Base-by-base conservation (phyloP, 2,329 filamentous ascomycete genomes). In the Aspergillus jensenii region DNA sequence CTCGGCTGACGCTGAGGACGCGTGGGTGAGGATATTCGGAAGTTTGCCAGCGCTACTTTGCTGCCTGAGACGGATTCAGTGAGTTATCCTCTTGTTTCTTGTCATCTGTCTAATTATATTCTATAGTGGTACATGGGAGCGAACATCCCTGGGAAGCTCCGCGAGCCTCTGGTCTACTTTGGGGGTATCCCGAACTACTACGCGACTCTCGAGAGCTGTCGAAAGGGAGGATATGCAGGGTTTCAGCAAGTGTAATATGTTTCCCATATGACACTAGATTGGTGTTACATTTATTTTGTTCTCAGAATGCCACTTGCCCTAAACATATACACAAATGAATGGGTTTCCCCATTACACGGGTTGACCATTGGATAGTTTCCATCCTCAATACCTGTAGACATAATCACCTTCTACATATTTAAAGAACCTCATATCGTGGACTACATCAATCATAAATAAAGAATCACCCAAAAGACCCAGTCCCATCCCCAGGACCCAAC, bases 21-120 rank as follows among this genome's bases (percentile, higher is more conserved):
- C 71, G 17, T 87, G 82, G 83, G 81, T 64, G 66, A 80, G 43
- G 67, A 73, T 8, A 76, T 86, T 21, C 65, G 81, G 17, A 72
- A 76, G 0, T 44, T 82, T 0, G 78, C 75, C 21, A 68, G 82
- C 63, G 64, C 48, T 15, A 77, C 75, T 15, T 70, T 87, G 7
- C 75, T 86, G 57, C 78, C 81, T 0, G 78, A 72, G 0, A 77
- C 66, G 1, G 55, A 66, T 27, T 67, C 65, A 3, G 35, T 39
- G n/a, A n/a, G 35, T 39, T n/a, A 5, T 39, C 11, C n/a, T 12
- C n/a, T 12, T 14, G 9, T n/a, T 39, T 1, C 35, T 8, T 39
- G 35, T 39, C 12, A 14, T 39, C 6, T 12, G 7, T 14, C 35
- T 39, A 39, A 39, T 8, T 39, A n/a, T n/a, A 25, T n/a, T 39